phyloP scores from a whole-genome alignment of 371 early-diverging fungal species.

The Nematocida displodere region DNA sequence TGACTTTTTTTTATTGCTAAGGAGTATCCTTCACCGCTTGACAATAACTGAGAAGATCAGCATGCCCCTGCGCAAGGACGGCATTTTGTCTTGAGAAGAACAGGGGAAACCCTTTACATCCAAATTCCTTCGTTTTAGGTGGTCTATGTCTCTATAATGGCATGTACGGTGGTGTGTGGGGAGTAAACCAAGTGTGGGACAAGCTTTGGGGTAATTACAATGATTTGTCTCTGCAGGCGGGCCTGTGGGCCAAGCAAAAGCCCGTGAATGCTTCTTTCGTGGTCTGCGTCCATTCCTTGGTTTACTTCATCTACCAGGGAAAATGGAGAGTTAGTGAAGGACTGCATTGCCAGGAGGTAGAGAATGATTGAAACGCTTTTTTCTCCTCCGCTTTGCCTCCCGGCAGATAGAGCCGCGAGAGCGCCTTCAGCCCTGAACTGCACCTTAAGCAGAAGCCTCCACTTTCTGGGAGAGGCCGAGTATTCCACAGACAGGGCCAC shows the following conservation, averaged over 20 bases:
- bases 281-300: slow-evolving; percentile 95
- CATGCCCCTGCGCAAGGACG: slow-evolving; percentile 57
- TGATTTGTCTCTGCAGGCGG: slow-evolving; percentile 68
- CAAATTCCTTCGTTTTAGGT: neutral
- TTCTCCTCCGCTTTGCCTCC: slow-evolving; percentile 88
- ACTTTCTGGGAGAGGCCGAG: slow-evolving; percentile 68
- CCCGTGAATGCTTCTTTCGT: slow-evolving; percentile 88
- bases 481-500: neutral
- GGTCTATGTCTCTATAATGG: slow-evolving; percentile 7
- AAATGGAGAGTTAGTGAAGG: slow-evolving; percentile 79
- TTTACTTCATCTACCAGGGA: slow-evolving; percentile 99
- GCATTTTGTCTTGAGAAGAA: slow-evolving; percentile 54
- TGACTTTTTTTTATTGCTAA: slow-evolving; percentile 21
- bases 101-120: slow-evolving; percentile 50
- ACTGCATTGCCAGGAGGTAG: slow-evolving; percentile 86
- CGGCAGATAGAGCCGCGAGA: slow-evolving; percentile 76
- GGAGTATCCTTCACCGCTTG: slow-evolving; percentile 11
- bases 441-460: slow-evolving; percentile 81
- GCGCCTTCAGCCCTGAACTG: slow-evolving; percentile 72
- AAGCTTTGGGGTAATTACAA: slow-evolving; percentile 95
- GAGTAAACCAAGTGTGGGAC: slow-evolving; percentile 85
- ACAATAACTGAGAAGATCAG: slow-evolving; percentile 56
- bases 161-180: slow-evolving; percentile 74
- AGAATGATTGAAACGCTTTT: slow-evolving; percentile 74
- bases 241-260: slow-evolving; percentile 65